Evolutionary conservation across 257 asterid genomes (phyloP), one percentile per base, ranked within the genome.

Genomic region (Petrea volubilis): DNA sequence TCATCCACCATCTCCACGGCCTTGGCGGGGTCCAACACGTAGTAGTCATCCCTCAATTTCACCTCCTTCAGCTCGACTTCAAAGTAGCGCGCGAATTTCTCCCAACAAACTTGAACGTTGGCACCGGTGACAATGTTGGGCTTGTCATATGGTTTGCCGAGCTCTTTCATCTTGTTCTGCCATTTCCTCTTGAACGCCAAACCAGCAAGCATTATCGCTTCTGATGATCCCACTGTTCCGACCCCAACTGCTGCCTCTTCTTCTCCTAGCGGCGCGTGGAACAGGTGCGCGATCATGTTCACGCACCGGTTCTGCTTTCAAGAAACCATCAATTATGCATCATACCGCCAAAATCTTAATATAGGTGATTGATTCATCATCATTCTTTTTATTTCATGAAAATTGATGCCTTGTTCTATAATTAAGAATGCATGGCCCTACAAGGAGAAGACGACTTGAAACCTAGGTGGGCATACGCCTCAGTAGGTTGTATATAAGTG

Each of bases 181-280:
- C 97, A 90, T 58, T 77, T 82, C 29, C 97, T 79, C 78, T 90
- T 90, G 89, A 90, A 88, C 1, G 97, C 97, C 47, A 90, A 67
- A 12, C 97, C 97, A 7, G 97, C 97, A 3, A 88, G 88, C 97
- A 88, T 88, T 46, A 90, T 90, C 72, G 97, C 97, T 70, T 90
- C 97, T 1, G 97, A 90, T 9, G 97, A 90, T 1, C 97, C 97
- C 0, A 90, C 96, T 0, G 97, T 90, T 31, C 96, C 96, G 18
- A 87, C 93, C 7, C 97, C 97, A 13, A 88, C 72, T 2, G 97
- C 97, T 0, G 96, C 34, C 81, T 90, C 96, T 7, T 71, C 82
- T 0, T 90, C 91, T 29, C 82, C 87, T 0, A 90, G 85, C 0
- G 97, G 95, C 20, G 96, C 97, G 47, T 90, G 83, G 70, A 90